These are phyloP conservation scores for Aspergillus felis DNA, from an alignment of 2,329 filamentous ascomycete genomes.

Conservation along the genomic window DNA sequence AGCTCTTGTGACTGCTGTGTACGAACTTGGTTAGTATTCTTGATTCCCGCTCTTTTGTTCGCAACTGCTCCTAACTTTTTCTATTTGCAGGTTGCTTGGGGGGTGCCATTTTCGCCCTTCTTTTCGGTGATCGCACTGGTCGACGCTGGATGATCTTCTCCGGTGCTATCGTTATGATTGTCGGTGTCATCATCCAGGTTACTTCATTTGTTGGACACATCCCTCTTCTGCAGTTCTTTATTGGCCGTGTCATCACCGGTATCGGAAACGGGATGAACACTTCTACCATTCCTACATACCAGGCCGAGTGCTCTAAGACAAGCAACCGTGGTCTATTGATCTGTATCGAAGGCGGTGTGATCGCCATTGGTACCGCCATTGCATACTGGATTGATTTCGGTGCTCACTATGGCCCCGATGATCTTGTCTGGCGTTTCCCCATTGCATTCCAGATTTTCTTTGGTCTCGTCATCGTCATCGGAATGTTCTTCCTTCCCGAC, in stretches of 20 bases:
- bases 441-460: conserved; percentile 53
- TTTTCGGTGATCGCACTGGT: conserved; percentile 34
- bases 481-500: conserved; percentile 44
- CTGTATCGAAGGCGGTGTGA: conserved; percentile 54
- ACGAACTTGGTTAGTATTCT: conserved; percentile 22
- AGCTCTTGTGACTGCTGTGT: conserved; percentile 30
- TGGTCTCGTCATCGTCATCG: conserved; percentile 42
- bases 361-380: conserved; percentile 50
- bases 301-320: conserved; percentile 51
- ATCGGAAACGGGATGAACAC: conserved; percentile 56
- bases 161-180: conserved; percentile 51
- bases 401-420: conserved; percentile 32
- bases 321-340: conserved; percentile 59
- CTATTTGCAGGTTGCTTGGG: conserved; percentile 27
- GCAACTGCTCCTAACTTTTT: neutral
- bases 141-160: conserved; percentile 50
- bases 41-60: neutral
- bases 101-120: conserved; percentile 35
- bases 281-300: conserved; percentile 52
- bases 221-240: conserved; percentile 49
- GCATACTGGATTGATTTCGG: conserved; percentile 53
- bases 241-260: conserved; percentile 51
- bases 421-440: conserved; percentile 49
- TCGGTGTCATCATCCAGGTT: conserved; percentile 39
- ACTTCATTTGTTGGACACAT: conserved; percentile 28